Evolutionary conservation across 2,329 filamentous ascomycete genomes (phyloP), one percentile per base, ranked within the genome.

Genomic region (Claviceps quebecensis): DNA sequence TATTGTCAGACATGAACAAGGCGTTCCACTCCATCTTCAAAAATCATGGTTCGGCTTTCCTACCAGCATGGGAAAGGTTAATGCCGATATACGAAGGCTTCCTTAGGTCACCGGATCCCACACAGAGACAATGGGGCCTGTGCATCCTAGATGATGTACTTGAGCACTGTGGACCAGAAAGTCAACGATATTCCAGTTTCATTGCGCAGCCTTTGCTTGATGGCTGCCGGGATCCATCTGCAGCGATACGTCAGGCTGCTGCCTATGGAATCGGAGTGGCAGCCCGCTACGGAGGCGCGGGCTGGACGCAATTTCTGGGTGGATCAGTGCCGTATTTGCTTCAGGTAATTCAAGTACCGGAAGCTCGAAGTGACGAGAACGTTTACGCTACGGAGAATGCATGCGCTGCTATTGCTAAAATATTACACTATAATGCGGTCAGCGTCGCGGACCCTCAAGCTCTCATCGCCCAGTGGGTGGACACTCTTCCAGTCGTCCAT

Each of bases 1-100:
- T 98, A 17, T 77, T 98, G 44, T 95, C 90, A 1, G 93, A 98
- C 64, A 98, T 98, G 93, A 98, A 98, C 80, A 98, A 98, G 75
- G 91, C 93, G 0, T 98, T 95, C 78, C 93, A 98, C 69, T 91
- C 89, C 54, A 88, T 98, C 58, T 98, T 98, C 77, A 97, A 97
- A 75, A 90, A 95, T 71, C 89, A 96, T 65, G 87, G 87, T 23
- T 76, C 81, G 9, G 73, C 77, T 11, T 98, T 98, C 75, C 76
- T 98, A 50, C 84, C 83, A 5, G 75, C 87, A 43, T 98, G 91
- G 90, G 86, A 95, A 65, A 80, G 81, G 50, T 76, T 98, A 23
- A 81, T 95, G 66, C 73, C 77, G 11, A 95, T 88, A 52, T 97
- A 97, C 66, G 83, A 90, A 60, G 76, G 76, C 36, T 97, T 97